Evolutionary conservation across 371 early-diverging fungal species (phyloP), one percentile per base, ranked within the genome.

Genomic region (Circinella umbellata): DNA sequence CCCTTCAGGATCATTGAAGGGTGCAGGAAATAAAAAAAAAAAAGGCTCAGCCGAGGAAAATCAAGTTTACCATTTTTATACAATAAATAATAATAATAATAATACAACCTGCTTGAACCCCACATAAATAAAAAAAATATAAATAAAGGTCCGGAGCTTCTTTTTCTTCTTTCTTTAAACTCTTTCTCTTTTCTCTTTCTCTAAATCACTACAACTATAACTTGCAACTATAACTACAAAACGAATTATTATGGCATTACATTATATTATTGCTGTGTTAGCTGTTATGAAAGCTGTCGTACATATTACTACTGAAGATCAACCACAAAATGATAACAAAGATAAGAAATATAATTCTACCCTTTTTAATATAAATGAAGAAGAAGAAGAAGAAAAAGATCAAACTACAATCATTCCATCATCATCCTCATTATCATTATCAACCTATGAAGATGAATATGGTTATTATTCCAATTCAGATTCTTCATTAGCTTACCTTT

Each of bases 241-340:
- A 1, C 1, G 2, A 42, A 9, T 42, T 42, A 57, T n/a, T 27
- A 57, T 57, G 57, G 57, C 57, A 57, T 34, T 57, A n/a, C 57
- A 57, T 8, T 57, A 57, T 27, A 57, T 57, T 34, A 57, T 57
- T 34, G 57, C 27, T 18, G 11, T 57, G 1, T 34, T 57, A 27
- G 57, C 57, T n/a, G 34, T 57, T n/a, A 18, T 57, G 57, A 57
- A 57, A n/a, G 57, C 57, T 27, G 57, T 57, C 27, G 57, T 57
- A 18, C 57, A 57, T 34, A 57, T 57, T 27, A 57, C 57, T 57
- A 27, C 57, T 34, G 57, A 57, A 57, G 57, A 57, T n/a, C 20
- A 57, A 7, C 57, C 0, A 11, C 57, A 27, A 51, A 17, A 51
- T 15, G 15, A 51, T 15, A 51, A 51, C 51, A 51, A 51, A 1